Conservation (phyloP, 257 asterid genomes). For the Penstemon barbatus region DNA sequence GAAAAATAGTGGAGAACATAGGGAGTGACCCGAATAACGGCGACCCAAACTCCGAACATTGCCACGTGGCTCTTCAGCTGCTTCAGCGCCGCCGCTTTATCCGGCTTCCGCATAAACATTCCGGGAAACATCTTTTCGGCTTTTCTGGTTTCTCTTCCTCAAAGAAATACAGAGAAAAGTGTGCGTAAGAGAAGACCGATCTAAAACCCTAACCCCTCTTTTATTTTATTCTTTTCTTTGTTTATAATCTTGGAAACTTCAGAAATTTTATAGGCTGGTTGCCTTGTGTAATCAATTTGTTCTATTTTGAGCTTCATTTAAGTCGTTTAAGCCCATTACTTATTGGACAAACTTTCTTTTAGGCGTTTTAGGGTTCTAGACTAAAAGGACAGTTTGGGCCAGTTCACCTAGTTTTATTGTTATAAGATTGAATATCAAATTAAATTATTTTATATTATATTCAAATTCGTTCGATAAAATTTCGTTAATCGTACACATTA, state of each 20-base stretch:
- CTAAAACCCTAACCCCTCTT: slow-evolving; percentile 44
- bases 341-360: no score
- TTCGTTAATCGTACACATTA: no score
- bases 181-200: background rate
- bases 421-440: no score
- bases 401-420: no score
- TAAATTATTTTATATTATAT: no score
- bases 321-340: no score
- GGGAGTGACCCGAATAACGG: slow-evolving; percentile 65
- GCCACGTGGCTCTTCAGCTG: slow-evolving; percentile 78
- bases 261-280: no score
- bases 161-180: background rate
- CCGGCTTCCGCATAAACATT: slow-evolving; percentile 83
- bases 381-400: no score
- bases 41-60: slow-evolving; percentile 85
- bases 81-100: slow-evolving; percentile 88
- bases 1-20: slow-evolving; percentile 80
- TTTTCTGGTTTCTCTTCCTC: background rate
- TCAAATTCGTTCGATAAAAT: no score
- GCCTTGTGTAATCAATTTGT: no score
- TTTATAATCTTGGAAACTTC: background rate
- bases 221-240: background rate
- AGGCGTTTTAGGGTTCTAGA: no score
- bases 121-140: slow-evolving; percentile 74
- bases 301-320: no score